These are phyloP conservation scores for Yamadazyma sp. DNA, from an alignment of 805 yeast species.

Conservation along the genomic window DNA sequence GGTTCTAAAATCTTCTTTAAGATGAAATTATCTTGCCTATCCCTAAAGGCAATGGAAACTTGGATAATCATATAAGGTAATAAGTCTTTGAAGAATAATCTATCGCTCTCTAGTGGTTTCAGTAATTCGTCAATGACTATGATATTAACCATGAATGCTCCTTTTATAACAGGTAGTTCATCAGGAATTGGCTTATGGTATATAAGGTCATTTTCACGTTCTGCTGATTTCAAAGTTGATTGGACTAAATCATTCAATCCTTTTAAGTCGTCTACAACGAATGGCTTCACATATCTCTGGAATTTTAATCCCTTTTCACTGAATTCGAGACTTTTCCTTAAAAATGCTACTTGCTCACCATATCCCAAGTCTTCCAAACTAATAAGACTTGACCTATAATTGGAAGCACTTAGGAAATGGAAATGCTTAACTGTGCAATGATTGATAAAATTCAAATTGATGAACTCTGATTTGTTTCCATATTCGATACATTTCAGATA, in stretches of 20 bases:
- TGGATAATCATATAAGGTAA: conserved; percentile 68
- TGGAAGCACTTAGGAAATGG: conserved; percentile 73
- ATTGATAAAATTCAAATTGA: conserved; percentile 61
- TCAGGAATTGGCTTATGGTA: conserved; percentile 66
- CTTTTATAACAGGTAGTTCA: conserved; percentile 40
- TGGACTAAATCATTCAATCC: conserved; percentile 47
- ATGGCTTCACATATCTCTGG: conserved; percentile 38
- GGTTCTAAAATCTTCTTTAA: conserved; percentile 45
- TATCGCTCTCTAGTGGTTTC: conserved; percentile 19
- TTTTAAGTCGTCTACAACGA: conserved; percentile 49
- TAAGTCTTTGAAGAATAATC: conserved; percentile 50
- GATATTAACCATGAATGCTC: conserved; percentile 57
- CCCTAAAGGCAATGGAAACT: conserved; percentile 64
- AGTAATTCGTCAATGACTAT: conserved; percentile 19
- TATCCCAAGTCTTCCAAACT: conserved; percentile 49
- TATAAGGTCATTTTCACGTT: conserved; percentile 78
- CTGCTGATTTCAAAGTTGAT: conserved; percentile 50
- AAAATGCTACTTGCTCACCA: conserved; percentile 69
- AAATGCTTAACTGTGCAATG: conserved; percentile 55
- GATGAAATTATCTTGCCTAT: conserved; percentile 57
- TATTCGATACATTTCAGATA: conserved; percentile 45
- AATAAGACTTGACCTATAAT: conserved; percentile 56
- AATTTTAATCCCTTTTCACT: conserved; percentile 36
- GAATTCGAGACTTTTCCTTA: conserved; percentile 41
- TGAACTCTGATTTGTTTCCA: conserved; percentile 42